phyloP scores from a whole-genome alignment of 306 rosid genomes.

The Glycine latifolia region DNA sequence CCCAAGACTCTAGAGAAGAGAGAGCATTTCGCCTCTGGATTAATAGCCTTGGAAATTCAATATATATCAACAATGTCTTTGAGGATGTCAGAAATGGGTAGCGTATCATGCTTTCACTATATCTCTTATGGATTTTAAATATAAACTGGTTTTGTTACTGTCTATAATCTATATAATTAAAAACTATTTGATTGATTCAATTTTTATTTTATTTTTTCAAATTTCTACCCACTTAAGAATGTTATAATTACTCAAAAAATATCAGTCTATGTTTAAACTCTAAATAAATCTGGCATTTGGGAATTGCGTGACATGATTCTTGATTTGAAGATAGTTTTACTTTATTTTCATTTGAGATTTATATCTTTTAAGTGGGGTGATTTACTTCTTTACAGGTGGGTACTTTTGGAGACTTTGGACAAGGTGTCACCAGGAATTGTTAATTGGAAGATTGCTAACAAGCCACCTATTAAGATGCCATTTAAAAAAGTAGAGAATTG shows the following conservation, averaged over 20 bases:
- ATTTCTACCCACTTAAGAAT: not conserved
- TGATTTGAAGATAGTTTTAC: slow-evolving; percentile 9
- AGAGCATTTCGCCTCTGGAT: slow-evolving; percentile 96
- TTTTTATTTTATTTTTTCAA: not conserved
- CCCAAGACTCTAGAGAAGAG: slow-evolving; percentile 91
- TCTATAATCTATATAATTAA: not conserved
- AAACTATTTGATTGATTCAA: not conserved
- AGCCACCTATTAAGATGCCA: slow-evolving; percentile 98
- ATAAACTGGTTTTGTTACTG: not conserved
- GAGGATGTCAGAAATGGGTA: slow-evolving; percentile 96
- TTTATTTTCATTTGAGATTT: not conserved
- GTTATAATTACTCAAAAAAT: not conserved
- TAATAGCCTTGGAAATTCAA: slow-evolving; percentile 81
- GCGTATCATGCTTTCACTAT: slow-evolving; percentile 1
- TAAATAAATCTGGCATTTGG: slow-evolving; percentile 17
- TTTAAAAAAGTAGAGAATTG: slow-evolving; percentile 97
- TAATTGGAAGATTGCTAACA: slow-evolving; percentile 92
- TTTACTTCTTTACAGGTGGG: slow-evolving; percentile 72
- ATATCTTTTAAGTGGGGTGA: slow-evolving; percentile 24
- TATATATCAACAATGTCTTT: slow-evolving; percentile 92
- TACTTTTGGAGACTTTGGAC: slow-evolving; percentile 86
- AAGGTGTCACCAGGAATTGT: slow-evolving; percentile 95
- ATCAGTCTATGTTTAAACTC: not conserved
- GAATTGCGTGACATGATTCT: not conserved
- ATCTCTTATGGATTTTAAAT: not conserved